Base-by-base conservation (phyloP, 169 alveolate species). In the Plasmodium sp. region DNA sequence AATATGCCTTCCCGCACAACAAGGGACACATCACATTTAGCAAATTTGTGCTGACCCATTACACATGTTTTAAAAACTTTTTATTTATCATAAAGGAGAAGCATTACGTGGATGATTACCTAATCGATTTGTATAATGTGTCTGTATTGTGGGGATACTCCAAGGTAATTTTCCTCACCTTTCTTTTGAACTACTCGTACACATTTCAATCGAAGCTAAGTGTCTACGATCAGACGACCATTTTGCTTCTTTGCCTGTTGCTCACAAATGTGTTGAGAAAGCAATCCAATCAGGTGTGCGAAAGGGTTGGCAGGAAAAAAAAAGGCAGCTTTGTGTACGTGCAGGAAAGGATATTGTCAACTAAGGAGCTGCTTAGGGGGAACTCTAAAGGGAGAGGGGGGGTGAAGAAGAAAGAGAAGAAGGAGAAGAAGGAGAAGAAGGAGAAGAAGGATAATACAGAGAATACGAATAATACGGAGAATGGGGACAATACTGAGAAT, bases 131-230 rank as follows among this genome's bases (percentile, higher is more conserved):
- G 56, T 84, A 84, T 84, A 10, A 84, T 7, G 39, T 31, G 54
- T 84, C 93, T 18, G 41, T 5, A 10, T 84, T 75, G 6, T 84
- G 34, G 54, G 33, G 36, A 54, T 84, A 84, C 48, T 84, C 93
- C 3, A 84, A 48, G 10, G 84, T 84, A 48, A 73, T 84, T 51
- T 84, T 84, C 81, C 82, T 84, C 27, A 31, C 58, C 18, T 84
- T 84, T 34, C 93, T 84, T 84, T 75, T 84, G 80, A 84, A 84
- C 81, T 84, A 84, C 67, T 84, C 93, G 3, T 84, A 73, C 43
- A 48, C 84, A 10, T 73, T 43, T 27, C 93, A 84, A 74, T 84
- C 80, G 14, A 45, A 33, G 12, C 34, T 84, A 74, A 48, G 93
- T 33, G 81, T 84, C 41, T 84, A 43, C 41, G 93, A 84, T 14